Percentiles rank a stretch among this genome's conserved stretches.
These are phyloP conservation scores for Eutrema heterophyllum DNA, from an alignment of 345 rosid genomes.

Conservation along the genomic window DNA sequence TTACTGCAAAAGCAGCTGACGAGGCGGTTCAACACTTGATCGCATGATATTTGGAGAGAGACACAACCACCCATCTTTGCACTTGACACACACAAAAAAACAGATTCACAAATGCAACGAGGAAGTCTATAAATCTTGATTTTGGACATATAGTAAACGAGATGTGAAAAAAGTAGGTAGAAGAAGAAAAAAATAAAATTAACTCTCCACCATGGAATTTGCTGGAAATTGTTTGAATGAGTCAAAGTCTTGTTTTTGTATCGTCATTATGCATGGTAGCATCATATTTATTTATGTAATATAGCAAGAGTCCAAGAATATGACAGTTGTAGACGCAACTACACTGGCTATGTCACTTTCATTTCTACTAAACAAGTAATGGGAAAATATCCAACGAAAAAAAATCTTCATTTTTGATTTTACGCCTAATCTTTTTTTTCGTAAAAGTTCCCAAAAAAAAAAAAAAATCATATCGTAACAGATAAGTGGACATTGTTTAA, in stretches of 20 bases:
- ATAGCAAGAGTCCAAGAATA: not conserved
- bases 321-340: not conserved
- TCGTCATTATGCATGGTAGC: not conserved
- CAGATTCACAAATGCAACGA: not conserved
- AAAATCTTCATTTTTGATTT: no score
- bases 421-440: no score
- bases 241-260: not conserved
- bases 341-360: not conserved
- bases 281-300: not conserved
- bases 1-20: not conserved
- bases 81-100: not conserved
- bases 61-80: constrained; percentile 19
- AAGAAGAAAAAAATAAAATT: no score
- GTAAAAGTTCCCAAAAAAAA: no score
- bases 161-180: not conserved
- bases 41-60: not conserved
- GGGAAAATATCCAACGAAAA: no score
- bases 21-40: not conserved
- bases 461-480: no score
- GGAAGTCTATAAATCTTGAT: not conserved
- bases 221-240: not conserved
- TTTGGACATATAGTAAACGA: not conserved
- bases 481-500: no score
- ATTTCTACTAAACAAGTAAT: not conserved
- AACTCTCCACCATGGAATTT: not conserved